phyloP scores from a whole-genome alignment of 1,139 yeast species.

The Pichia sp. region DNA sequence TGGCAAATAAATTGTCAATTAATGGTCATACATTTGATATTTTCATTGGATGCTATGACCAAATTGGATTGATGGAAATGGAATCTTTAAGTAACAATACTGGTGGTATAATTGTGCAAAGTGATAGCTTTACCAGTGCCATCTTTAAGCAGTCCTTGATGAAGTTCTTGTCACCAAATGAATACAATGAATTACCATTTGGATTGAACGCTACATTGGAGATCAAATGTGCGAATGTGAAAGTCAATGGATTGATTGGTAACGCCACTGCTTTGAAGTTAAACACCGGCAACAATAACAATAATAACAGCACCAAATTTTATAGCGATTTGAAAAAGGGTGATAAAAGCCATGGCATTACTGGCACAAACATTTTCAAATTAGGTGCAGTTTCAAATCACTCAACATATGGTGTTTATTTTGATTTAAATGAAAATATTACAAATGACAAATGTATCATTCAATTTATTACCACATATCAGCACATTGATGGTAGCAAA shows the following conservation, averaged over 20 bases:
- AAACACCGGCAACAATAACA: conserved; percentile 16
- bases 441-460: conserved; percentile 33
- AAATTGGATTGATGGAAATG: conserved; percentile 60
- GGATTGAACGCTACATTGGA: conserved; percentile 56
- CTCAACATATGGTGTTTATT: conserved; percentile 49
- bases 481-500: conserved; percentile 44
- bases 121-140: conserved; percentile 58
- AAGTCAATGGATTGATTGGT: conserved; percentile 52
- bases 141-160: conserved; percentile 58
- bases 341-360: conserved; percentile 35
- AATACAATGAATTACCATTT: conserved; percentile 32
- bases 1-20: conserved; percentile 34
- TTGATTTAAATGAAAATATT: conserved; percentile 36
- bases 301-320: background rate
- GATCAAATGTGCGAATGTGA: conserved; percentile 42
- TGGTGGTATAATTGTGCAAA: conserved; percentile 55
- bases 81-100: conserved; percentile 47
- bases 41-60: conserved; percentile 60
- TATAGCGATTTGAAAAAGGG: conserved; percentile 10
- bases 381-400: conserved; percentile 47
- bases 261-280: conserved; percentile 35
- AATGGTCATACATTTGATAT: conserved; percentile 48
- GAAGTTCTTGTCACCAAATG: conserved; percentile 38
- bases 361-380: conserved; percentile 55
- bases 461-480: conserved; percentile 74